Percentiles rank a stretch among this genome's conserved stretches.
Conservation (phyloP, 2,329 filamentous ascomycete genomes). For the Paecilomyces fulvus region DNA sequence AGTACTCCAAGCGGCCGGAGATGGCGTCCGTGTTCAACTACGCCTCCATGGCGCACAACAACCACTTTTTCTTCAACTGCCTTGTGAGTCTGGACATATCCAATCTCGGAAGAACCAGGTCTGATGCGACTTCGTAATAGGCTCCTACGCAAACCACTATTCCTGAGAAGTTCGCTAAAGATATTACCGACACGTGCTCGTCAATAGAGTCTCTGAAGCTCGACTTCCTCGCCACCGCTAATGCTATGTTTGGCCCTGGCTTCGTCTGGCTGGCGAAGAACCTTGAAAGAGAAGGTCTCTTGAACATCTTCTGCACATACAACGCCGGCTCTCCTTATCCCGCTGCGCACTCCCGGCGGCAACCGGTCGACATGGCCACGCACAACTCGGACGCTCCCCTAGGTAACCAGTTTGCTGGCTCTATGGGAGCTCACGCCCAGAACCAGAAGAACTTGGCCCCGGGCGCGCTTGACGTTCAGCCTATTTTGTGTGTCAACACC, state of each 20-base stretch:
- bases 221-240: slow-evolving; percentile 72
- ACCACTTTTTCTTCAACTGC: slow-evolving; percentile 48
- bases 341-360: slow-evolving; percentile 70
- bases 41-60: slow-evolving; percentile 95
- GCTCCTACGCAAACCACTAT: slow-evolving; percentile 43
- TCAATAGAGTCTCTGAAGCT: slow-evolving; percentile 72
- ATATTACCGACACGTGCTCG: slow-evolving; percentile 65
- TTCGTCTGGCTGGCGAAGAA: slow-evolving; percentile 87
- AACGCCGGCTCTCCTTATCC: slow-evolving; percentile 83
- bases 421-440: slow-evolving; percentile 24
- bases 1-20: slow-evolving; percentile 68
- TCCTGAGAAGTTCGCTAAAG: slow-evolving; percentile 46
- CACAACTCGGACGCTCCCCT: slow-evolving; percentile 24
- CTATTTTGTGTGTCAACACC: slow-evolving; percentile 84
- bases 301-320: slow-evolving; percentile 77
- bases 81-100: slow-evolving; percentile 24
- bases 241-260: slow-evolving; percentile 90
- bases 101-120: background rate
- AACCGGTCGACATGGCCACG: slow-evolving; percentile 43
- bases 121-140: slow-evolving; percentile 11
- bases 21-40: slow-evolving; percentile 84
- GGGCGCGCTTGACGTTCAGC: slow-evolving; percentile 50
- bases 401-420: slow-evolving; percentile 28
- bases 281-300: slow-evolving; percentile 37
- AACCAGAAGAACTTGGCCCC: slow-evolving; percentile 30